phyloP scores from a whole-genome alignment of 768 basidiomycete species.

The Rickenella mellea region DNA sequence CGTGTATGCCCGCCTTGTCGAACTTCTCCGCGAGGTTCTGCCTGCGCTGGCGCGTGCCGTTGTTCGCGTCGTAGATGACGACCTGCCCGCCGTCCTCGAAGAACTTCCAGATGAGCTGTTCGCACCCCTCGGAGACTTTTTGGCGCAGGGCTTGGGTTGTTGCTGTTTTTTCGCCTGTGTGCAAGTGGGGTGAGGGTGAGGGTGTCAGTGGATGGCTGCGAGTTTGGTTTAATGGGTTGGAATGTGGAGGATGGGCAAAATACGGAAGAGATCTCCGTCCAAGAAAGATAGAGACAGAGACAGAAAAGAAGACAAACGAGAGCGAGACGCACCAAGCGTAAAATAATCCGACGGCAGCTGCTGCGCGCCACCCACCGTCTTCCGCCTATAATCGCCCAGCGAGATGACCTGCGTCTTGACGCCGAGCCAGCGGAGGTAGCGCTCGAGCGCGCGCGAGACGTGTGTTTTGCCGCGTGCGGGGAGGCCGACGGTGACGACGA shows the following conservation, averaged over 20 bases:
- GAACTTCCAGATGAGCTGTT: slow-evolving; percentile 82
- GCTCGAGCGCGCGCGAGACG: slow-evolving; percentile 87
- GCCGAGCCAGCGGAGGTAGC: slow-evolving; percentile 98
- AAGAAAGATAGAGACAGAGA: no score
- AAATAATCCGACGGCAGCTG: slow-evolving; percentile 92
- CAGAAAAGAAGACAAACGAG: no score
- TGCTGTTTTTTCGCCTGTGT: slow-evolving; percentile 64
- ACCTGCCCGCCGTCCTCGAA: slow-evolving; percentile 87
- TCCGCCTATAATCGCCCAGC: slow-evolving; percentile 88
- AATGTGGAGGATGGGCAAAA: no score
- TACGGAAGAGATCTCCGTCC: no score
- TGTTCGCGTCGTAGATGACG: slow-evolving; percentile 98
- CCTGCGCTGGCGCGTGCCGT: slow-evolving; percentile 62
- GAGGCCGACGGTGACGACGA: slow-evolving; percentile 86
- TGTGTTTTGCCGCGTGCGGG: slow-evolving; percentile 96
- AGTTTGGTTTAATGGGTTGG: no score
- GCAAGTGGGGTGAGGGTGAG: not conserved
- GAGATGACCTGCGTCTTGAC: slow-evolving; percentile 94
- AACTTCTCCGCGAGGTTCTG: slow-evolving; percentile 77
- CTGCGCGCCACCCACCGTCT: slow-evolving; percentile 80
- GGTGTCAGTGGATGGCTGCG: no score
- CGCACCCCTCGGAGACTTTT: slow-evolving; percentile 73
- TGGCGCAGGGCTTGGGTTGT: slow-evolving; percentile 74
- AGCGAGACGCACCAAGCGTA: slow-evolving; percentile 57
- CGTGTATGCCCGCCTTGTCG: slow-evolving; percentile 79